Conservation (phyloP, 1,139 yeast genomes). For the Geotrichum histeridarum region DNA sequence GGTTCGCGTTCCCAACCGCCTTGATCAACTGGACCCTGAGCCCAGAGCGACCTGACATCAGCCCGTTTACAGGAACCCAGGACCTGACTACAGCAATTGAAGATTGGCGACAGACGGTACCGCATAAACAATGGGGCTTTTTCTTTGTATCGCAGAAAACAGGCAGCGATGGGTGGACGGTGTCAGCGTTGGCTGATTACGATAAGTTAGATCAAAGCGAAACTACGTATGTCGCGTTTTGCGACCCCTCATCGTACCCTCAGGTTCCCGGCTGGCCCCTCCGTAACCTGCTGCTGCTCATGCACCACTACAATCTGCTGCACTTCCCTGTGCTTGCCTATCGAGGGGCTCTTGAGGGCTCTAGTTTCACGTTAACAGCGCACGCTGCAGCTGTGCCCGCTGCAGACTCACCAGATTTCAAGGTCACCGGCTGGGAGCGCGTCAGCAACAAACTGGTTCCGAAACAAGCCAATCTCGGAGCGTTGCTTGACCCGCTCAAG, state of each 20-base stretch:
- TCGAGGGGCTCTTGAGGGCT: constrained; percentile 23
- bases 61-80: background rate
- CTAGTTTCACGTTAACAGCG: background rate
- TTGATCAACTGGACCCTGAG: constrained; percentile 25
- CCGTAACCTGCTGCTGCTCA: constrained; percentile 58
- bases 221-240: constrained; percentile 44
- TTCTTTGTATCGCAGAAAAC: constrained; percentile 27
- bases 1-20: constrained; percentile 79
- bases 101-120: constrained; percentile 22
- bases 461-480: constrained; percentile 73
- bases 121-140: constrained; percentile 29
- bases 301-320: constrained; percentile 10
- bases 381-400: constrained; percentile 4
- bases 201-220: constrained; percentile 20
- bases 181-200: constrained; percentile 27
- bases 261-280: constrained; percentile 56
- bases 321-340: constrained; percentile 28
- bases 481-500: constrained; percentile 71
- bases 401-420: constrained; percentile 23
- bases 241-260: constrained; percentile 54
- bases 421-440: constrained; percentile 85
- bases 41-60: constrained; percentile 15
- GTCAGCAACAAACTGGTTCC: constrained; percentile 64
- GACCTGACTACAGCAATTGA: constrained; percentile 3
- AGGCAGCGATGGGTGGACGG: constrained; percentile 28